Percentiles rank a stretch among this genome's conserved stretches.
Conservation (phyloP, 345 rosid species). For the Geranium brycei region DNA sequence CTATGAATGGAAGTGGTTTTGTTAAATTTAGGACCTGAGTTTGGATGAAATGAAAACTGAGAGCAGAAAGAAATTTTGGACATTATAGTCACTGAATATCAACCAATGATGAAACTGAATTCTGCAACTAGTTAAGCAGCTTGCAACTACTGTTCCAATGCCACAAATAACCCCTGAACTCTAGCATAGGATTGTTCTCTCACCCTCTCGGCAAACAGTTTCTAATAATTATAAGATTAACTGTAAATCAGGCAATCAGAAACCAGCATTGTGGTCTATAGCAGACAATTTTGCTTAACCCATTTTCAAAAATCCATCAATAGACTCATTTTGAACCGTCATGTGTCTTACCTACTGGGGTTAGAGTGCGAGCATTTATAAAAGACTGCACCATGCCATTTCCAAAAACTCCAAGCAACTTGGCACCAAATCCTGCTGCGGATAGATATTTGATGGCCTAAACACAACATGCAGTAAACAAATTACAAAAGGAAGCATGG, state of each 20-base stretch:
- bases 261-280: not conserved
- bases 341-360: constrained; percentile 41
- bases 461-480: constrained; percentile 14
- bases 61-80: not conserved
- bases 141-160: not conserved
- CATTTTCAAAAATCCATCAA: not conserved
- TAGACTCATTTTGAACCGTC: not conserved
- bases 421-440: constrained; percentile 94
- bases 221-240: not conserved
- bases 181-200: not conserved
- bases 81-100: not conserved
- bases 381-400: constrained; percentile 98
- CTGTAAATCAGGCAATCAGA: not conserved
- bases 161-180: not conserved
- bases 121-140: not conserved
- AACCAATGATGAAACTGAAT: not conserved
- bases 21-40: not conserved
- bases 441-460: constrained; percentile 93
- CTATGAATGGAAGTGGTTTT: not conserved
- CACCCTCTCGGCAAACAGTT: not conserved
- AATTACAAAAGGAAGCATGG: constrained; percentile 7
- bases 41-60: not conserved
- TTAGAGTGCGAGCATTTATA: constrained; percentile 71
- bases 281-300: not conserved
- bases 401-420: constrained; percentile 77